phyloP scores from a whole-genome alignment of 2,329 filamentous ascomycete genomes.

The Ophiocordyceps sinensis region DNA sequence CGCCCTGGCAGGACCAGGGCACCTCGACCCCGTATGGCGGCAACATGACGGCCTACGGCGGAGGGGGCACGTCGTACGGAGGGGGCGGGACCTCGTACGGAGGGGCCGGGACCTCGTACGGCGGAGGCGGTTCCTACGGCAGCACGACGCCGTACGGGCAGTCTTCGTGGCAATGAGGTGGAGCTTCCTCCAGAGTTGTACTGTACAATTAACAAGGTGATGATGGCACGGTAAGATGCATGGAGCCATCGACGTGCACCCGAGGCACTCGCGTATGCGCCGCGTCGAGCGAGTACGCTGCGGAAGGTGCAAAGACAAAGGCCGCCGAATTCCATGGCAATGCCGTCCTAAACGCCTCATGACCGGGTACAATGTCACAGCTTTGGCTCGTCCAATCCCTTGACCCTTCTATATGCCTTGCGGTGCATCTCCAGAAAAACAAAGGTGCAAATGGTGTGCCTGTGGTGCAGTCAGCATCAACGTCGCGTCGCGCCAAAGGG shows the following conservation, averaged over 20 bases:
- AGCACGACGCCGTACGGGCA: conserved; percentile 30
- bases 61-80: conserved; percentile 55
- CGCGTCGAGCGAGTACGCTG: too few relatives aligned
- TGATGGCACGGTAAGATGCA: too few relatives aligned
- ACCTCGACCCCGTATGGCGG: conserved; percentile 55
- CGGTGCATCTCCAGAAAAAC: conserved; percentile 79
- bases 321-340: neutral
- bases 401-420: conserved; percentile 51
- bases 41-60: conserved; percentile 44
- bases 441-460: conserved; percentile 77
- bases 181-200: too few relatives aligned
- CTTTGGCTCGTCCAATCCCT: conserved; percentile 18
- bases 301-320: neutral
- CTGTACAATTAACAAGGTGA: too few relatives aligned
- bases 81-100: conserved; percentile 34
- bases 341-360: neutral
- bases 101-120: conserved; percentile 41
- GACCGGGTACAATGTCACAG: neutral
- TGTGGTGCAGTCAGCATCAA: conserved; percentile 12
- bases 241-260: too few relatives aligned
- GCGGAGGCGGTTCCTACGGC: conserved; percentile 36
- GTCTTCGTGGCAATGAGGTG: conserved; percentile 29
- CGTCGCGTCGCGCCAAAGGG: neutral
- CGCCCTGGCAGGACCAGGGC: conserved; percentile 46
- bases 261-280: too few relatives aligned